Percentiles rank a stretch among this genome's conserved stretches.
phyloP scores from a whole-genome alignment of 345 rosid species.

The sweet orange (Citrus sinensis) region DNA sequence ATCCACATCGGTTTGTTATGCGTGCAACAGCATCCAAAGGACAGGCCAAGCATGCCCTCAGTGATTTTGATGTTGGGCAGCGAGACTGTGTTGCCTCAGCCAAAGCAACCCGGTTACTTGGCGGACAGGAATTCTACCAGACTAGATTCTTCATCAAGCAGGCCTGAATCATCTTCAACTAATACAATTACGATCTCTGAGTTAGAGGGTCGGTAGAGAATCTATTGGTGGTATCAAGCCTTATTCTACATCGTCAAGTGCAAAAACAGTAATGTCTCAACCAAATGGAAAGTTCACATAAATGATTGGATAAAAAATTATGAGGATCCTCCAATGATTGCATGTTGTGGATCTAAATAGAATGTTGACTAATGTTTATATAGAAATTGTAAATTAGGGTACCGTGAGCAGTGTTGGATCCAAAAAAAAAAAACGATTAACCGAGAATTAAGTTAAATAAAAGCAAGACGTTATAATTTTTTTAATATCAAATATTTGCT shows the following conservation, averaged over 20 bases:
- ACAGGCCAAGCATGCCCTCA: constrained; percentile 40
- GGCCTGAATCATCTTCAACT: not conserved
- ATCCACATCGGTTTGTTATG: constrained; percentile 44
- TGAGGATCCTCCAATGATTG: too few species aligned
- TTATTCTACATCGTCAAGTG: too few species aligned
- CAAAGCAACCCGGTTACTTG: constrained; percentile 40
- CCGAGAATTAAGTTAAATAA: too few species aligned
- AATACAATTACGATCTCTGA: constrained; percentile 30
- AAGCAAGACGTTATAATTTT: too few species aligned
- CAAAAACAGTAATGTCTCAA: not conserved
- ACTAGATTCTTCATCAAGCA: constrained; percentile 26
- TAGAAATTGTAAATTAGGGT: too few species aligned
- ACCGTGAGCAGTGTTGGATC: too few species aligned
- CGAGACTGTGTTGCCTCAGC: constrained; percentile 30
- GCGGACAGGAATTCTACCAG: constrained; percentile 9
- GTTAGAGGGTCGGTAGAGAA: constrained; percentile 16
- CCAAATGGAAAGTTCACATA: too few species aligned
- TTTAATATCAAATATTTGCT: too few species aligned
- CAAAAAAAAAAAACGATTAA: too few species aligned
- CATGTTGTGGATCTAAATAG: too few species aligned
- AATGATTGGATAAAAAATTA: too few species aligned
- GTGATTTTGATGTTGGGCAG: constrained; percentile 47
- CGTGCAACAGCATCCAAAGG: constrained; percentile 37
- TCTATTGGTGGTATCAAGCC: not conserved
- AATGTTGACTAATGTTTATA: too few species aligned